Conservation (phyloP, 2,329 filamentous ascomycete genomes). For the Fusarium redolens region DNA sequence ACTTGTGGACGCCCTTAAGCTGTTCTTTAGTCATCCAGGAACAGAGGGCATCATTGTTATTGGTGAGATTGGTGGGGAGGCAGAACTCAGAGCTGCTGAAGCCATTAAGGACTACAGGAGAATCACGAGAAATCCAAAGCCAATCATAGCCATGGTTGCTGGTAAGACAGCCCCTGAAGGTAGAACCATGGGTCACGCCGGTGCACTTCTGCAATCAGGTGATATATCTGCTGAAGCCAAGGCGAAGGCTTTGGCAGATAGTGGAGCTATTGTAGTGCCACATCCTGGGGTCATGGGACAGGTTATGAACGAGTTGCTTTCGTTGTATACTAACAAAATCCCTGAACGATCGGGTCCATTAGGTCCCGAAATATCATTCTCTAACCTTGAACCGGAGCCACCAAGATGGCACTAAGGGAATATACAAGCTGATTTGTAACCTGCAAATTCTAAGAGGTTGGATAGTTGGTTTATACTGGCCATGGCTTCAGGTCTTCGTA, state of each 20-base stretch:
- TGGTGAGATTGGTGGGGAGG: constrained; percentile 77
- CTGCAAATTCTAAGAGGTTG: neutral
- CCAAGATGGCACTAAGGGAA: neutral
- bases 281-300: constrained; percentile 54
- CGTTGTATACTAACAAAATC: neutral
- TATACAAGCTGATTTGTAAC: neutral
- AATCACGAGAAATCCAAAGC: constrained; percentile 70
- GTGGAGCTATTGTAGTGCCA: constrained; percentile 52
- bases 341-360: neutral
- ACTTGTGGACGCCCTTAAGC: constrained; percentile 74
- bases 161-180: constrained; percentile 71
- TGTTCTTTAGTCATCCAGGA: constrained; percentile 74
- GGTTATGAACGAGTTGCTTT: constrained; percentile 49
- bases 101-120: constrained; percentile 72
- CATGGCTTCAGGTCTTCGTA: neutral
- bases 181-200: constrained; percentile 78
- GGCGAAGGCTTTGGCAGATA: constrained; percentile 49
- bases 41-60: constrained; percentile 79
- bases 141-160: constrained; percentile 71
- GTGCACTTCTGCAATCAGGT: constrained; percentile 62
- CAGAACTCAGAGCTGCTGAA: constrained; percentile 77
- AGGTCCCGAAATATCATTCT: neutral
- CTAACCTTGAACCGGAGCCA: neutral
- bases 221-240: constrained; percentile 51
- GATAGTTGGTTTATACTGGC: neutral